phyloP scores from a whole-genome alignment of 2,329 filamentous ascomycete genomes.

The Monosporascus sp. region DNA sequence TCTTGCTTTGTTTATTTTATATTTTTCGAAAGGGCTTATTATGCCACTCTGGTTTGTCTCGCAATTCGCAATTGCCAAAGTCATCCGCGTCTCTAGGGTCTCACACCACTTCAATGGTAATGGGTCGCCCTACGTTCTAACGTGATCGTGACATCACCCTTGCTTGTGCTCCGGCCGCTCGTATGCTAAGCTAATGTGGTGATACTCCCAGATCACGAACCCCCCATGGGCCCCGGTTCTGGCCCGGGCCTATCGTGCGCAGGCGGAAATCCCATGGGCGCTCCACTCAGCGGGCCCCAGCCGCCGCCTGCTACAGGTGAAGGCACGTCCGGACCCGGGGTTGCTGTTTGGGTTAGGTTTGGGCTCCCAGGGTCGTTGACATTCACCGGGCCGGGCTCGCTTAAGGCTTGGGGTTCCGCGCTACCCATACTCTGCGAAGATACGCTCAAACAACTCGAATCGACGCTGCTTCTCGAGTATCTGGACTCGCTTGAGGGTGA shows the following conservation, averaged over 20 bases:
- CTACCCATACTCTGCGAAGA: slow-evolving; percentile 7
- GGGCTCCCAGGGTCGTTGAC: slow-evolving; percentile 8
- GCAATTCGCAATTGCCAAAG: too few relatives aligned
- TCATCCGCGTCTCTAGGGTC: too few relatives aligned
- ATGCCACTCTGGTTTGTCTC: too few relatives aligned
- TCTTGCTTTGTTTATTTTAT: too few relatives aligned
- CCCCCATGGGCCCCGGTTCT: background rate
- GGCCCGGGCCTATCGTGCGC: slow-evolving; percentile 2
- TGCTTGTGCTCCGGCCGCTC: too few relatives aligned
- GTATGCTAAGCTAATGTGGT: too few relatives aligned
- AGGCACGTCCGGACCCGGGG: slow-evolving; percentile 9
- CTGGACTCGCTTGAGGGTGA: slow-evolving; percentile 9
- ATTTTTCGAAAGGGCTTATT: too few relatives aligned
- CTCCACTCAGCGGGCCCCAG: slow-evolving; percentile 4
- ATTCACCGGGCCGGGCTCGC: slow-evolving; percentile 11
- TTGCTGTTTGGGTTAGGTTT: slow-evolving; percentile 1
- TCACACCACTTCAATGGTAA: too few relatives aligned
- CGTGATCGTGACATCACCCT: too few relatives aligned
- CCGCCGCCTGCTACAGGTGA: slow-evolving; percentile 13
- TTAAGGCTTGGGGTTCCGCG: slow-evolving; percentile 4
- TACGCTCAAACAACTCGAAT: slow-evolving; percentile 10
- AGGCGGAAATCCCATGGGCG: slow-evolving; percentile 2
- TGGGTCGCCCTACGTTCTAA: too few relatives aligned
- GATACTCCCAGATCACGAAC: too few relatives aligned
- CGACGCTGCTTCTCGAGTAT: slow-evolving; percentile 8